Evolutionary conservation across 2,329 filamentous ascomycete genomes (phyloP).

Genomic region (Cryphonectria carpinicola): DNA sequence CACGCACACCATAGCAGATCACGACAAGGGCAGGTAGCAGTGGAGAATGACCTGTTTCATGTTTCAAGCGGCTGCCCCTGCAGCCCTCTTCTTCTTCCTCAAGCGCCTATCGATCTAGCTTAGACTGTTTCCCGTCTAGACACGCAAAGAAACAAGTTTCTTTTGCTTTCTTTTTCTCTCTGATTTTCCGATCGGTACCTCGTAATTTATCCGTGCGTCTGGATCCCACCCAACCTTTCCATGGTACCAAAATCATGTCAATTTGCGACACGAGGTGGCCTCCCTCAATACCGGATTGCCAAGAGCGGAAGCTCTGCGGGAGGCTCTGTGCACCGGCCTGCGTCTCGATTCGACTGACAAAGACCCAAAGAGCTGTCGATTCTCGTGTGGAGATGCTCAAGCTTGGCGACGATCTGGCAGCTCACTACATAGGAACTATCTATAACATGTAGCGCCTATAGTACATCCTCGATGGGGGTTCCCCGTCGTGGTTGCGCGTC

Average conservation of each 20-base stretch:
- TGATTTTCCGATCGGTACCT: not conserved
- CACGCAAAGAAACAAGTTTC: not conserved
- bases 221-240: too few relatives aligned
- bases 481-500: not conserved
- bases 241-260: not conserved
- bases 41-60: conserved; percentile 5
- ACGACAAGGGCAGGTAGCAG: not conserved
- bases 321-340: not conserved
- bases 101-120: not conserved
- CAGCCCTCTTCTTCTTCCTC: not conserved
- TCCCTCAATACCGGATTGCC: not conserved
- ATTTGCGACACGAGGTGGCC: conserved; percentile 1
- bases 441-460: not conserved
- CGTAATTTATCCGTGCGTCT: not conserved
- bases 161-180: not conserved
- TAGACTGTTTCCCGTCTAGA: not conserved
- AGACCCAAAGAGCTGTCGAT: not conserved
- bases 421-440: not conserved
- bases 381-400: not conserved
- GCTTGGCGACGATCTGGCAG: not conserved
- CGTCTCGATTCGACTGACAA: not conserved
- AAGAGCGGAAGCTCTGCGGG: conserved; percentile 10
- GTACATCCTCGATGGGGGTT: too few relatives aligned
- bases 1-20: not conserved
- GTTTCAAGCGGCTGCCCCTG: not conserved